Conservation (phyloP, 345 rosid species). For the Isatis tinctoria region DNA sequence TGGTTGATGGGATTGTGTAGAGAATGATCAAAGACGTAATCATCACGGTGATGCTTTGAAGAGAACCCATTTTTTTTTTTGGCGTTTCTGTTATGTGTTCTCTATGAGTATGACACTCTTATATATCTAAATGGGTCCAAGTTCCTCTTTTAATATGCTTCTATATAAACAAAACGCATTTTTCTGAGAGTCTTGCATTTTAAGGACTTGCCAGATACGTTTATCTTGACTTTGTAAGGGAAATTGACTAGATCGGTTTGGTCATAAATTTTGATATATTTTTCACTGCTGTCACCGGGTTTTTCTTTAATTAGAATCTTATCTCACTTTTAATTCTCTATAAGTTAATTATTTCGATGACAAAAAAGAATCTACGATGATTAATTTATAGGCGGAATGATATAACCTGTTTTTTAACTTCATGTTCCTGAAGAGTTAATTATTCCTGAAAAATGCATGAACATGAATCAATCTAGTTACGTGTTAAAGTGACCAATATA, state of each 20-base stretch:
- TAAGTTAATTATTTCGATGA: neutral
- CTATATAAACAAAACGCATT: neutral
- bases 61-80: neutral
- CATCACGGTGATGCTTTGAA: neutral
- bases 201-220: neutral
- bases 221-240: neutral
- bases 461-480: too few species aligned
- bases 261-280: neutral
- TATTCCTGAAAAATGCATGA: too few species aligned
- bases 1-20: neutral
- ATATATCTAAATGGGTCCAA: neutral
- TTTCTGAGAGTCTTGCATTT: neutral
- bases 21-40: neutral
- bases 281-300: neutral
- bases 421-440: too few species aligned
- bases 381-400: too few species aligned
- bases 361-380: too few species aligned
- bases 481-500: too few species aligned
- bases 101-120: too few species aligned
- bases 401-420: too few species aligned
- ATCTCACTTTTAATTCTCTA: neutral
- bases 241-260: neutral
- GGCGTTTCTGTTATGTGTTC: neutral
- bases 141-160: neutral
- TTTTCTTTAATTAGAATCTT: neutral